These are phyloP conservation scores for Paracorniculantispora psalliotae DNA, from an alignment of 2,329 filamentous ascomycete species.

Conservation along the genomic window DNA sequence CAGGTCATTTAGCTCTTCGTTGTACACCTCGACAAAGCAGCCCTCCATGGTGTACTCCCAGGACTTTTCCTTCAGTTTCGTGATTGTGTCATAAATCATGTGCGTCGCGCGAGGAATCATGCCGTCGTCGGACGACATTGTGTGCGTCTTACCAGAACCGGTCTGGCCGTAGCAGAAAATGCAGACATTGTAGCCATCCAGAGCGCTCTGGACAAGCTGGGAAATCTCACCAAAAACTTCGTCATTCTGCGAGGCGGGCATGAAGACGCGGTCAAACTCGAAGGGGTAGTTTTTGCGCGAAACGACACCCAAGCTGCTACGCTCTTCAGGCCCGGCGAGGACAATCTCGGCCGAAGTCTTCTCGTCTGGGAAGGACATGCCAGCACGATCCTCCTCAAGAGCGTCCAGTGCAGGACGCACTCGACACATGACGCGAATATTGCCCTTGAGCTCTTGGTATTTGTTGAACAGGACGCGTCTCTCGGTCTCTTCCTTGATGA, in stretches of 20 bases:
- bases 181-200: constrained; percentile 97
- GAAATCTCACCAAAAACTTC: constrained; percentile 95
- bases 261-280: constrained; percentile 89
- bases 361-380: constrained; percentile 74
- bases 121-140: constrained; percentile 85
- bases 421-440: constrained; percentile 96
- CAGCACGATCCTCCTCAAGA: constrained; percentile 61
- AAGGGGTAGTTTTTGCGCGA: constrained; percentile 78
- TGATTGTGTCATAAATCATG: constrained; percentile 89
- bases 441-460: constrained; percentile 95
- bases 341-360: constrained; percentile 85
- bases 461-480: constrained; percentile 93
- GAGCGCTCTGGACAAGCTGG: constrained; percentile 89
- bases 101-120: constrained; percentile 93
- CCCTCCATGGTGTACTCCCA: constrained; percentile 95
- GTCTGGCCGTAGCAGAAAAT: constrained; percentile 98
- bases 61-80: constrained; percentile 78
- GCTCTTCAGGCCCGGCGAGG: constrained; percentile 77
- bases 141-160: constrained; percentile 72
- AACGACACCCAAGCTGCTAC: constrained; percentile 70
- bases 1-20: constrained; percentile 91
- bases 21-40: constrained; percentile 96
- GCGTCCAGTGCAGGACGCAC: constrained; percentile 68
- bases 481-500: constrained; percentile 86
- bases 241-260: constrained; percentile 68